Base-by-base conservation (phyloP, 805 yeast species). In the Nakazawaea anatomiae region DNA sequence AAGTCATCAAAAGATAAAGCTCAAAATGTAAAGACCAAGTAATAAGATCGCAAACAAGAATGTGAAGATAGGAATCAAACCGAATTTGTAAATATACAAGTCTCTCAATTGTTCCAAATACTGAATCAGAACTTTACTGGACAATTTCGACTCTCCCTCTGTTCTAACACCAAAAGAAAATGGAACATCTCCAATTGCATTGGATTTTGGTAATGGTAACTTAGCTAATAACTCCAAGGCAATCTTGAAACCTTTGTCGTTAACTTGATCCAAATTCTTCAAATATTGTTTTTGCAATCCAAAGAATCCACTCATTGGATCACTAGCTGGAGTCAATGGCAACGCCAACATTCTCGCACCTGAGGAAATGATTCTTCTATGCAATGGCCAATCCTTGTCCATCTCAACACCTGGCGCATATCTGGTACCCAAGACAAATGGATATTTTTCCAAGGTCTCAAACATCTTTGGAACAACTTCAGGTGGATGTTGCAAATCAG, bases 371-470 rank as follows among this genome's bases (percentile, higher is more conserved):
- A 75, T 70, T 58, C 80, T 71, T 55, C 80, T 70, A 63, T 73
- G 70, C 50, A 75, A 57, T 35, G 79, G 79, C 80, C 80, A 75
- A 57, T 75, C 77, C 59, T 75, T 74, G 57, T 75, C 80, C 50
- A 75, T 75, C 53, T 77, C 79, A 44, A 75, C 80, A 55, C 79
- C 79, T 39, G 75, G 76, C n/a, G 79, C 79, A 52, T 75, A 75
- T 61, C 80, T 68, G 36, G 80, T 75, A 52, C 80, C 80, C 47
- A 74, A 62, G 27, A 68, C 78, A 50, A 75, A 75, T 30, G 79
- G 72, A 53, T 69, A 69, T 6, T 60, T 60, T 59, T 66, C 68
- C 54, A 76, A 59, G 7, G 70, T 61, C 47, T 70, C 67, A 44
- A 76, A 64, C 52, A 76, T 60, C 32, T 65, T 69, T 47, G 80